Conservation (phyloP, 192 early-diverging fungal species). For the Umbelopsis vinacea region DNA sequence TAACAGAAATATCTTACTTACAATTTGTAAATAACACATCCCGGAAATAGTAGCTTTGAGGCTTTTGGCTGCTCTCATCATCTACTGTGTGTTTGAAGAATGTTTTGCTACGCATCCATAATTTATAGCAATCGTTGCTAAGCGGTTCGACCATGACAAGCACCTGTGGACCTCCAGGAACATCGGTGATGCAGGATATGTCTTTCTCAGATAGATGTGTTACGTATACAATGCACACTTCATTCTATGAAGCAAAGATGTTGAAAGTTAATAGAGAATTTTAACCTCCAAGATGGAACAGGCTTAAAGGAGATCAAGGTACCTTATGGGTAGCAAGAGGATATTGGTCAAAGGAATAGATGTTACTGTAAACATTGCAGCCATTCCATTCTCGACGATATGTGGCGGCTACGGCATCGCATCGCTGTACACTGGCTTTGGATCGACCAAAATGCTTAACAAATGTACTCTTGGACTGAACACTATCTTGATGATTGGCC, state of each 20-base stretch:
- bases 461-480: constrained; percentile 12
- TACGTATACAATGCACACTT: not conserved
- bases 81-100: not conserved
- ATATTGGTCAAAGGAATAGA: constrained; percentile 13
- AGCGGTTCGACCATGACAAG: not conserved
- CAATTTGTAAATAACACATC: not conserved
- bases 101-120: constrained; percentile 1
- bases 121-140: constrained; percentile 1
- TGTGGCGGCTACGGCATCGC: not conserved
- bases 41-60: not conserved
- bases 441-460: constrained; percentile 30
- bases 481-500: not conserved
- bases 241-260: not conserved
- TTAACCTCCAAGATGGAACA: not conserved
- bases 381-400: constrained; percentile 13
- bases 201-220: not conserved
- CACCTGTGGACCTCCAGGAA: not conserved
- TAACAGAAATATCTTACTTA: not conserved
- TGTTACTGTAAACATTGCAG: not conserved
- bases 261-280: not conserved
- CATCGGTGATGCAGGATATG: not conserved
- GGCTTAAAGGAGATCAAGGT: not conserved
- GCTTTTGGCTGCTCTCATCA: not conserved
- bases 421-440: constrained; percentile 9
- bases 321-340: not conserved